Conservation (phyloP, 345 rosid species). For the Sapria himalayana region DNA sequence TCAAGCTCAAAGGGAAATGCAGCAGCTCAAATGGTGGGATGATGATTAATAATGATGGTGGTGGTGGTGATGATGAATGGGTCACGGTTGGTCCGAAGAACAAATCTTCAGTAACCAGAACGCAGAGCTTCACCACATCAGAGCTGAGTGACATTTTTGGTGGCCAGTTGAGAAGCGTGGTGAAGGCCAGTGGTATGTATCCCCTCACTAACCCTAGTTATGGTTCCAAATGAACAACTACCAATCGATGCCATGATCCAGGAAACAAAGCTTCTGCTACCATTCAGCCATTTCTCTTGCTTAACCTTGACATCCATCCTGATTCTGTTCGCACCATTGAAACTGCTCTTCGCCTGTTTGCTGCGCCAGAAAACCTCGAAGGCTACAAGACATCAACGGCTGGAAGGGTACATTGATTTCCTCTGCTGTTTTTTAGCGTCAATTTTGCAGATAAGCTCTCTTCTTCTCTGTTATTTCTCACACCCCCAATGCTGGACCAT, state of each 20-base stretch:
- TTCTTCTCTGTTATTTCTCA: constrained; percentile 2
- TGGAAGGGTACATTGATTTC: constrained; percentile 45
- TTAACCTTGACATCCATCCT: constrained; percentile 70
- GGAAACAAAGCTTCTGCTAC: constrained; percentile 75
- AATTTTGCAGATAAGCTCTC: neutral
- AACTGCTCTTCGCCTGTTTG: constrained; percentile 67
- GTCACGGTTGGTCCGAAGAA: constrained; percentile 91
- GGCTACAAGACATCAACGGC: constrained; percentile 58
- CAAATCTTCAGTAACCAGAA: constrained; percentile 75
- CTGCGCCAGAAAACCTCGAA: constrained; percentile 66
- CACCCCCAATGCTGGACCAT: too few relatives aligned
- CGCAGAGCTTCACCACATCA: constrained; percentile 55
- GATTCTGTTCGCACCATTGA: constrained; percentile 54
- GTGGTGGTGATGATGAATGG: constrained; percentile 76
- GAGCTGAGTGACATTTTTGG: constrained; percentile 76
- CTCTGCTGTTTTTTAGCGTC: neutral
- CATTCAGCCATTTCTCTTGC: constrained; percentile 65
- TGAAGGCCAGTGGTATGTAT: constrained; percentile 50
- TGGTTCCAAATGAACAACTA: too few relatives aligned
- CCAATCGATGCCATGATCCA: too few relatives aligned
- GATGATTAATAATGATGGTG: constrained; percentile 34
- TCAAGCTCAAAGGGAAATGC: constrained; percentile 40
- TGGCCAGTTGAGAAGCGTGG: constrained; percentile 58
- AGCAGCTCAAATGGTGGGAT: constrained; percentile 13
- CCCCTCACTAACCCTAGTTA: too few relatives aligned